Conservation (phyloP, 441 rosid genomes). For the Biscutella laevigata region DNA sequence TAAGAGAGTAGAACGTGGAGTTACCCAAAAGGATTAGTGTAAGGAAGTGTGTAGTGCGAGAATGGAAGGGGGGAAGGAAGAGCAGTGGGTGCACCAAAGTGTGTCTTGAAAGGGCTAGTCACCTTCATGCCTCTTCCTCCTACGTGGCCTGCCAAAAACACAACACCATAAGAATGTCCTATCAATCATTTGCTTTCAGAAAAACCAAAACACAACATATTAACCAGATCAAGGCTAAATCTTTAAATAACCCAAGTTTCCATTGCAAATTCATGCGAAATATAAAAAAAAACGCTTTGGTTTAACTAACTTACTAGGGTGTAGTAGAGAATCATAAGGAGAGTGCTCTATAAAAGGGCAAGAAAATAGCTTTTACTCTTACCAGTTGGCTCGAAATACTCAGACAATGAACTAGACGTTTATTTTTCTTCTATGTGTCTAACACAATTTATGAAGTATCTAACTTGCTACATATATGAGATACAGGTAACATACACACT, state of each 20-base stretch:
- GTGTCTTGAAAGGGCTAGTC: conserved; percentile 63
- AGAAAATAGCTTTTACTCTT: not conserved
- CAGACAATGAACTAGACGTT: too few relatives aligned
- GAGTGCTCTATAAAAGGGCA: not conserved
- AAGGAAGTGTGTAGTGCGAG: conserved; percentile 86
- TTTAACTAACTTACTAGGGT: conserved; percentile 9
- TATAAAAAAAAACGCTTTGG: not conserved
- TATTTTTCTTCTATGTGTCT: too few relatives aligned
- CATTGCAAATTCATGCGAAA: not conserved
- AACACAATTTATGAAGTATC: not conserved
- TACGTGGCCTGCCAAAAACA: conserved; percentile 29
- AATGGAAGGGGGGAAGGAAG: conserved; percentile 72
- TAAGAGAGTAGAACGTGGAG: not conserved
- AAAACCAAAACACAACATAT: conserved; percentile 1
- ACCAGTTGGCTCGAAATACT: not conserved
- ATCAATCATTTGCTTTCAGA: not conserved
- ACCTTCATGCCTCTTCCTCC: conserved; percentile 60
- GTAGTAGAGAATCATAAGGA: not conserved
- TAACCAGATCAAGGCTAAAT: not conserved
- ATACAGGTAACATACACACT: conserved; percentile 1
- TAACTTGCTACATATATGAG: not conserved
- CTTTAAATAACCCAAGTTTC: not conserved
- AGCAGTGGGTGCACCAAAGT: conserved; percentile 61
- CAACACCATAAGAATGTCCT: conserved; percentile 3
- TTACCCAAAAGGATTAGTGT: conserved; percentile 66